These are phyloP conservation scores for Penicillium flavigenum DNA, from an alignment of 495 filamentous ascomycete genomes.

Conservation along the genomic window DNA sequence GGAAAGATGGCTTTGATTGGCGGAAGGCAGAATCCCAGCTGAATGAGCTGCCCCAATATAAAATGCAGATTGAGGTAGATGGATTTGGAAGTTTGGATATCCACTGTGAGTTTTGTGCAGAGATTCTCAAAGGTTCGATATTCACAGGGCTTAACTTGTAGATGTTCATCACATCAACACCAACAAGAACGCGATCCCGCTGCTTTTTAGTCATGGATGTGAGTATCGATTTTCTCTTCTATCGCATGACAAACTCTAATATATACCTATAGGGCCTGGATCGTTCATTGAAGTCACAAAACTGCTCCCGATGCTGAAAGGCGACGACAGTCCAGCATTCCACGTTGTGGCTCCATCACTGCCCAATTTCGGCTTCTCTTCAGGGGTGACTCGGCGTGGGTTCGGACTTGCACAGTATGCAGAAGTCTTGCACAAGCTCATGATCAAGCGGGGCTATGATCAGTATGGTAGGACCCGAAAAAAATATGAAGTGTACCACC, in stretches of 20 bases:
- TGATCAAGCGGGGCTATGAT: conserved; percentile 64
- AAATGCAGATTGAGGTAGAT: conserved; percentile 40
- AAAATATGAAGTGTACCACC: not conserved
- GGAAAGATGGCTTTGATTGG: conserved; percentile 46
- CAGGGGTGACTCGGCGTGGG: conserved; percentile 41
- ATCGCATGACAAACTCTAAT: not conserved
- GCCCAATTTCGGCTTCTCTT: conserved; percentile 45
- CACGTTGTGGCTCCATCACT: conserved; percentile 46
- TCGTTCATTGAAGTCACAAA: conserved; percentile 43
- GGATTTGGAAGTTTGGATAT: conserved; percentile 42
- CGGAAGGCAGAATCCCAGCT: conserved; percentile 40
- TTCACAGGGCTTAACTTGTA: not conserved
- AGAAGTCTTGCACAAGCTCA: conserved; percentile 60
- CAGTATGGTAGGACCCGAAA: conserved; percentile 51
- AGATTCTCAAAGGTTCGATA: not conserved
- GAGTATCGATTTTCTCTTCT: conserved; percentile 5
- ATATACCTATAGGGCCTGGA: conserved; percentile 30
- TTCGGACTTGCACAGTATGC: conserved; percentile 63
- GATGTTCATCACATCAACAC: conserved; percentile 43
- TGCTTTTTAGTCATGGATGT: conserved; percentile 51
- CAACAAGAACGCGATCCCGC: conserved; percentile 36
- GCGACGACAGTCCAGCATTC: conserved; percentile 34
- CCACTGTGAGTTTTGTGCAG: conserved; percentile 30
- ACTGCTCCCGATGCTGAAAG: conserved; percentile 33
- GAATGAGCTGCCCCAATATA: conserved; percentile 47